Evolutionary conservation across 352 stramenopile species (phyloP), one percentile per base, ranked within the genome.

Genomic region (Blastocystis sp.): DNA sequence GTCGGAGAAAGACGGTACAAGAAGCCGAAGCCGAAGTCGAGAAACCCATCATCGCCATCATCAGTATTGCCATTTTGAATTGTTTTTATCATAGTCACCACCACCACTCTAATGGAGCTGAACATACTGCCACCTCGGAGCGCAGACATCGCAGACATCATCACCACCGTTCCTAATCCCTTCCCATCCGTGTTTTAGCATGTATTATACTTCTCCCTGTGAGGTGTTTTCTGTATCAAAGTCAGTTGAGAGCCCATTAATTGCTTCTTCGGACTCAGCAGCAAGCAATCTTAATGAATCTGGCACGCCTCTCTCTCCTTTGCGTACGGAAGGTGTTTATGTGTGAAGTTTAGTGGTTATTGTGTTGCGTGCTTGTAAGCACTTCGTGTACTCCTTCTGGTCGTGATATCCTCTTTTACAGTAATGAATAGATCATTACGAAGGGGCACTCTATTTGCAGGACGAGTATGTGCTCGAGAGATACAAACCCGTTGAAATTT

Each of bases 1-100:
- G 34, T 40, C 53, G 17, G 71, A 66, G 48, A 19, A 65, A 65
- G 60, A 65, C 4, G 53, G 64, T 38, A n/a, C n/a, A 21, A 19
- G 74, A 84, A 81, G 71, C 69, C 52, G 74, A 41, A 67, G 56
- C 17, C 74, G 52, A 23, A 10, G 23, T 66, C 66, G 28, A 48
- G n/a, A 11, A 28, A 48, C 21, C 19, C 66, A 52, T 48, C 64
- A 74, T 21, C 45, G 21, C 21, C 17, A 74, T 23, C 3, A 45
- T 74, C 64, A 40, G 14, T 45, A 71, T 21, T 48, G 66, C 21
- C 74, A 69, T 67, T 67, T 21, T 60, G 28, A 84, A 59, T 70
- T 23, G 7, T 10, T 70, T 38, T 84, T 4, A 84, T 11, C 3
- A 53, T 67, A 84, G 74, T 69, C 74, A 59, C 48, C 52, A 56